phyloP scores from a whole-genome alignment of 139 green algal species.

The Deuterostichococcus epilithicus region DNA sequence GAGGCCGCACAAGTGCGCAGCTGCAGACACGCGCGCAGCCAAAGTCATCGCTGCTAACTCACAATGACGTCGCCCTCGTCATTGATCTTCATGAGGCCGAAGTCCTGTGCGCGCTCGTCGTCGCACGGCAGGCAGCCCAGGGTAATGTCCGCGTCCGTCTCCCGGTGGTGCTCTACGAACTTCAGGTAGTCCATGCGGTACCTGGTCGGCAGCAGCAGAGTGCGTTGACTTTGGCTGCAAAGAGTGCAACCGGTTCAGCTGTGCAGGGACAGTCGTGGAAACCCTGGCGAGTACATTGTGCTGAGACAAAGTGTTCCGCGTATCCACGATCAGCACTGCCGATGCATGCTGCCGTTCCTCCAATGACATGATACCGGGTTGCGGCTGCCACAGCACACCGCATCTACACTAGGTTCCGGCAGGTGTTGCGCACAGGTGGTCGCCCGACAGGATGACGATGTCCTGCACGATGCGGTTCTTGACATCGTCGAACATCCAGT shows the following conservation, averaged over 20 bases:
- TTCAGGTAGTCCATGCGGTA: conserved; percentile 99
- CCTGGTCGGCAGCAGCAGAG: conserved; percentile 40
- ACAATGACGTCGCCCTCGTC: conserved; percentile 70
- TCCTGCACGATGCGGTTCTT: conserved; percentile 93
- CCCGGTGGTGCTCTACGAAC: conserved; percentile 92
- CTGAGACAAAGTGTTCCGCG: too few species aligned
- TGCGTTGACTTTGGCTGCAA: too few species aligned
- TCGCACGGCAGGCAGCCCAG: conserved; percentile 90
- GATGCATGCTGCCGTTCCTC: too few species aligned
- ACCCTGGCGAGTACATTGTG: too few species aligned
- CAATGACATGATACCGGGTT: too few species aligned
- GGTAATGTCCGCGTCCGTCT: conserved; percentile 91
- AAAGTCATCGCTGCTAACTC: conserved; percentile 11
- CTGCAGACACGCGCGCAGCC: not conserved
- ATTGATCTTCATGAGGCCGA: conserved; percentile 96
- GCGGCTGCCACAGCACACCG: too few species aligned
- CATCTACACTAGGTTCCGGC: not conserved
- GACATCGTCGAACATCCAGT: conserved; percentile 90
- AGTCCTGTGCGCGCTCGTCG: conserved; percentile 76
- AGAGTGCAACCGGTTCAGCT: not conserved
- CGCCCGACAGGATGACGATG: conserved; percentile 93
- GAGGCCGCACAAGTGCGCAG: not conserved
- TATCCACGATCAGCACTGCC: too few species aligned
- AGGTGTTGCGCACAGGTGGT: conserved; percentile 69
- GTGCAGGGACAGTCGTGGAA: too few species aligned